These are phyloP conservation scores for Candida silvicultrix DNA, from an alignment of 805 yeast genomes.

Conservation along the genomic window DNA sequence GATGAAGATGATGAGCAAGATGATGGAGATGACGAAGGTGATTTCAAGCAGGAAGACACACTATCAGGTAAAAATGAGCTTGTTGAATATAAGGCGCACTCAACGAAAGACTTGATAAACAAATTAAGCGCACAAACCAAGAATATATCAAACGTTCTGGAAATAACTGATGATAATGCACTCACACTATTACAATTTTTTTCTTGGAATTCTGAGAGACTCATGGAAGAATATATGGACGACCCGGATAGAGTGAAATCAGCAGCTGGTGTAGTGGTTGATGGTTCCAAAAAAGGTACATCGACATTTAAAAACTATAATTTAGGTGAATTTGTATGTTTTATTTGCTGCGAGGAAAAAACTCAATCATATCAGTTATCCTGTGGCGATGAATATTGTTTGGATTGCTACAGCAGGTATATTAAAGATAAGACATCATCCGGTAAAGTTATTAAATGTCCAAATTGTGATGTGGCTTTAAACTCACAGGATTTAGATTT, in stretches of 20 bases:
- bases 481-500: constrained; percentile 34
- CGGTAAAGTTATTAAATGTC: constrained; percentile 57
- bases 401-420: constrained; percentile 60
- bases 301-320: constrained; percentile 1
- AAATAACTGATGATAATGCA: constrained; percentile 32
- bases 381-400: constrained; percentile 72
- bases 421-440: constrained; percentile 35
- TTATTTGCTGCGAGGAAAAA: constrained; percentile 66
- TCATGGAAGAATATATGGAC: constrained; percentile 50
- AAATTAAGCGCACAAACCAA: constrained; percentile 21
- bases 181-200: constrained; percentile 39
- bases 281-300: neutral
- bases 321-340: constrained; percentile 38
- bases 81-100: constrained; percentile 11
- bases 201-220: constrained; percentile 53
- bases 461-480: constrained; percentile 43
- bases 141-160: constrained; percentile 30
- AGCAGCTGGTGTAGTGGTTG: constrained; percentile 26
- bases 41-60: neutral
- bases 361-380: constrained; percentile 40
- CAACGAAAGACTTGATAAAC: constrained; percentile 22
- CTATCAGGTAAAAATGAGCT: neutral
- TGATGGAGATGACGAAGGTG: constrained; percentile 14
- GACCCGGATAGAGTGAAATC: constrained; percentile 29
- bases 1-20: constrained; percentile 8